phyloP scores from a whole-genome alignment of 202 grass and related monocot species.

The Eragrostis tef region DNA sequence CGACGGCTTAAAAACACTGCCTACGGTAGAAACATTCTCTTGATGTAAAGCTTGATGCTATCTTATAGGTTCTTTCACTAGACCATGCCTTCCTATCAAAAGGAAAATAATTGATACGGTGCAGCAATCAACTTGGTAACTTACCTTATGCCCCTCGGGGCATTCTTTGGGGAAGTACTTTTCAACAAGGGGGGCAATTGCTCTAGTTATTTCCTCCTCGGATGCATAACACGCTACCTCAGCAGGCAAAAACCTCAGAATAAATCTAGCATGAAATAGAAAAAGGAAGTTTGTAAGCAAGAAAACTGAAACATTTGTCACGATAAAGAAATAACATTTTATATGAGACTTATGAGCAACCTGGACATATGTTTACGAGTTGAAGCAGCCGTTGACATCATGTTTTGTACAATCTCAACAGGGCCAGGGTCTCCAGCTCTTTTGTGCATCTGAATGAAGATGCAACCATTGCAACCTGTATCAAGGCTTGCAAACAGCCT shows the following conservation, averaged over 20 bases:
- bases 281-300: constrained; percentile 36
- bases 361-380: constrained; percentile 98
- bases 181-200: constrained; percentile 73
- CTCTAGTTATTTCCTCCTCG: constrained; percentile 90
- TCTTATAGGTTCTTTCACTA: constrained; percentile 26
- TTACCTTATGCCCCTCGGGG: constrained; percentile 65
- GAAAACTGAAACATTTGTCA: constrained; percentile 14
- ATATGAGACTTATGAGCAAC: constrained; percentile 47
- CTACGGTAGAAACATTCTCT: constrained; percentile 2
- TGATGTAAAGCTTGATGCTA: neutral
- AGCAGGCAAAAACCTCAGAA: constrained; percentile 79
- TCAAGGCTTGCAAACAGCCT: constrained; percentile 89
- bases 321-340: constrained; percentile 15
- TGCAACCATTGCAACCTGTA: constrained; percentile 82
- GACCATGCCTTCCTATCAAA: neutral
- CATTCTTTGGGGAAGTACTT: constrained; percentile 77
- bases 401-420: constrained; percentile 79
- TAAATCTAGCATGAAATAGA: constrained; percentile 69
- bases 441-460: constrained; percentile 95
- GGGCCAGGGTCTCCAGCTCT: constrained; percentile 65
- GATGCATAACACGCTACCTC: constrained; percentile 93
- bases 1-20: neutral
- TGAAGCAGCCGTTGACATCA: constrained; percentile 76
- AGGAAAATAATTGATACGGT: neutral
- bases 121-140: constrained; percentile 6